Conservation (phyloP, 2,329 filamentous ascomycete genomes). For the Cladophialophora immunda region DNA sequence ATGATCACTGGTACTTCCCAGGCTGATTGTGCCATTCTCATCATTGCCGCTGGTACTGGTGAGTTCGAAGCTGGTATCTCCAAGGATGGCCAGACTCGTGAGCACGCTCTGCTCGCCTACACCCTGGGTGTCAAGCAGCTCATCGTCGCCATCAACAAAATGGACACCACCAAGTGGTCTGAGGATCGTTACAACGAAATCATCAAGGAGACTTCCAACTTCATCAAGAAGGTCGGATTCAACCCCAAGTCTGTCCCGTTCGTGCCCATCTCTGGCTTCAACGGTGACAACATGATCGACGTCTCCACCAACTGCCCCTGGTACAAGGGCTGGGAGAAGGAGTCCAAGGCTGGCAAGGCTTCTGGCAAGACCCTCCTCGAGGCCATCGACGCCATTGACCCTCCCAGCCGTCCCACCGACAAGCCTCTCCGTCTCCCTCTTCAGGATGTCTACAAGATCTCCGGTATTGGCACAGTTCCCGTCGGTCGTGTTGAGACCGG, state of each 20-base stretch:
- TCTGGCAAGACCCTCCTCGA: conserved; percentile 98
- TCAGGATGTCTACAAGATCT: conserved; percentile 99
- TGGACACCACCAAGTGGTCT: conserved; percentile 99
- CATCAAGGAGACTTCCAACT: conserved; percentile 99
- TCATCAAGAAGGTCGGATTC: conserved; percentile 99
- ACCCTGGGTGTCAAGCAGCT: conserved; percentile 99
- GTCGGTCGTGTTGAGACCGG: conserved; percentile 99
- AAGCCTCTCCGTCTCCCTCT: conserved; percentile 99
- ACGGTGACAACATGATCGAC: conserved; percentile 99
- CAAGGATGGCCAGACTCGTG: conserved; percentile 99
- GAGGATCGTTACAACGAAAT: conserved; percentile 98
- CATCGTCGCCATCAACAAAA: conserved; percentile 99
- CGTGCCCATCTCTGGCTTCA: conserved; percentile 99
- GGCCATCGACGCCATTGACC: conserved; percentile 96
- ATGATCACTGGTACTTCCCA: conserved; percentile 99
- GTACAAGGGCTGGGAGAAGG: conserved; percentile 99
- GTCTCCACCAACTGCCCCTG: conserved; percentile 92
- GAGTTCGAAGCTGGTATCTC: conserved; percentile 99
- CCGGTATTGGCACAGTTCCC: conserved; percentile 99
- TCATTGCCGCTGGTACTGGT: conserved; percentile 99
- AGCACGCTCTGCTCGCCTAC: conserved; percentile 99
- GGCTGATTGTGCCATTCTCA: conserved; percentile 99
- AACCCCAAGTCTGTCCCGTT: conserved; percentile 99
- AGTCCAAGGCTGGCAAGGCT: conserved; percentile 86
- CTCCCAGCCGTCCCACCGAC: conserved; percentile 90